phyloP scores from a whole-genome alignment of 768 basidiomycete genomes.

The Phylloporus arenicola region DNA sequence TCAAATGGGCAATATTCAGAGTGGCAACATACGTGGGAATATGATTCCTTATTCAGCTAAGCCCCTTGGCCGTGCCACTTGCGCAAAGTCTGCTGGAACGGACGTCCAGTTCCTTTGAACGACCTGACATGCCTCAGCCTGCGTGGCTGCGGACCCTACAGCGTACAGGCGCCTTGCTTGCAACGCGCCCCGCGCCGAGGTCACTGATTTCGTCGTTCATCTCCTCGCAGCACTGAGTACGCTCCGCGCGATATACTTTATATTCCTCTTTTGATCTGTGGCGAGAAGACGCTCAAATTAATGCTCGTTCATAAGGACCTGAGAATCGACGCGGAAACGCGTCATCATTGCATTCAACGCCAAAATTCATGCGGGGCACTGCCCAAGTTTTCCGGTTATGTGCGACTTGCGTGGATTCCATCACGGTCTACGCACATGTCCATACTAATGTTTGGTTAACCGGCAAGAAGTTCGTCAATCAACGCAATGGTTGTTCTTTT shows the following conservation, averaged over 20 bases:
- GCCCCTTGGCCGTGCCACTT: neutral
- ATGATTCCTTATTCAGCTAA: neutral
- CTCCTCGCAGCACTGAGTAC: neutral
- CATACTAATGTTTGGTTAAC: neutral
- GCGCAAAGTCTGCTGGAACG: too few relatives aligned
- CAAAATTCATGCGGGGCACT: neutral
- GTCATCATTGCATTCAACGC: neutral
- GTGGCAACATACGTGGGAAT: constrained; percentile 15
- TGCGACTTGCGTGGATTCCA: too few relatives aligned
- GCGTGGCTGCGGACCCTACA: neutral
- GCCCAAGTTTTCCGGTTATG: neutral
- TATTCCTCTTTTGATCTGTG: neutral
- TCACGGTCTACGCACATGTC: too few relatives aligned
- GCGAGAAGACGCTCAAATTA: neutral
- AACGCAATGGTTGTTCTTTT: neutral
- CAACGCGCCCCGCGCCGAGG: too few relatives aligned
- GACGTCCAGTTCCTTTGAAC: too few relatives aligned
- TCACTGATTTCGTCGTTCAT: neutral
- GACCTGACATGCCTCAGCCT: neutral
- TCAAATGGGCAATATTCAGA: too few relatives aligned
- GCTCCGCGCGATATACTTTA: neutral
- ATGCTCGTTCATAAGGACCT: neutral
- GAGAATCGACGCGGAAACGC: neutral
- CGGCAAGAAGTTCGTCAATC: neutral
- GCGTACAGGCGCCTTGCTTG: too few relatives aligned